Evolutionary conservation across 2,329 filamentous ascomycete species (phyloP), one percentile per base, ranked within the genome.

Genomic region (Fusarium verrucosum): DNA sequence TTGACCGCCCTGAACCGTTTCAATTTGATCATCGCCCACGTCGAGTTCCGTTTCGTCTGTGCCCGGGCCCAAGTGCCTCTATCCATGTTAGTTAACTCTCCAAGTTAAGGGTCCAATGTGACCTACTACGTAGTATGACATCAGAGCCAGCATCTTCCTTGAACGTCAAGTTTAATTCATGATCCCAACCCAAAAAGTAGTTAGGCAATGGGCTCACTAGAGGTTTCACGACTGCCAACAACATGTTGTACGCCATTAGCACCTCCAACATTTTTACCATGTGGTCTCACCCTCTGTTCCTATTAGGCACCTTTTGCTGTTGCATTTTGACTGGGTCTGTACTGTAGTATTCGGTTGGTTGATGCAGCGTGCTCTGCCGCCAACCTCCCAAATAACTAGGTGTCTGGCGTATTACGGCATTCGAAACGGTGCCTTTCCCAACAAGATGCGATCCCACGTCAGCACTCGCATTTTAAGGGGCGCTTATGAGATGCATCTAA

Each of bases 101-200:
- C 22, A 37, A 20, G 11, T n/a, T 49, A 49, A 50, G 43, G 50
- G 50, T 40, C 43, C 33, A 40, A 50, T 17, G 25, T 30, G 32
- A 35, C 42, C 33, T 38, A 23, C 23, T 23, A 23, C 23, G 23
- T 23, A 23, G 23, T 23, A 53, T 50, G 50, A 53, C 50, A 53
- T 53, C 33, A 53, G 25, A 50, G 26, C 43, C 14, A 33, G 25
- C 43, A 38, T 53, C n/a, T 53, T 28, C 13, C 50, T 38, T 53
- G 42, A 32, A 49, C 25, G 13, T 42, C 47, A 33, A n/a, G 47
- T 44, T 47, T 16, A 28, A 25, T 37, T 38, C 44, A 46, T 46
- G 7, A 3, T 32, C 13, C 33, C 11, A 22, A 13, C 30, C 14
- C 16, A 36, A 7, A 45, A 42, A 44, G 26, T 20, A 26, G 17